Conservation (phyloP, 345 rosid genomes). For the Brassica incana region DNA sequence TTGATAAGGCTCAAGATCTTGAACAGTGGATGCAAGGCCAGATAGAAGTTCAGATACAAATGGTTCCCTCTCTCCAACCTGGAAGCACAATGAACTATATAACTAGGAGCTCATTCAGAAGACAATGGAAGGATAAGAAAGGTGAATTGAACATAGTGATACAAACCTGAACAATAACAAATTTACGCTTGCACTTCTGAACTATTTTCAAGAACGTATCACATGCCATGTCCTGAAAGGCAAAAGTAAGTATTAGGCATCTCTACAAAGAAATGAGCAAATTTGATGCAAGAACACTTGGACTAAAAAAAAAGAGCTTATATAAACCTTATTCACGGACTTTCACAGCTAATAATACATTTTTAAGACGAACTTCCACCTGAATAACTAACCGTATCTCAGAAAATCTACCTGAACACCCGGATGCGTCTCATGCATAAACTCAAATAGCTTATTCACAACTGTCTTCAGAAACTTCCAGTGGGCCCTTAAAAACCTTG, state of each 20-base stretch:
- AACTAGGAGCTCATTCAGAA: slow-evolving; percentile 9
- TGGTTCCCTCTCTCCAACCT: slow-evolving; percentile 98
- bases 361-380: not conserved
- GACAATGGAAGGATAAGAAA: not conserved
- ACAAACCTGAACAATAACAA: slow-evolving; percentile 88
- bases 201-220: slow-evolving; percentile 99
- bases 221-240: slow-evolving; percentile 95
- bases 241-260: slow-evolving; percentile 9
- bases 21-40: slow-evolving; percentile 89
- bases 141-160: not conserved
- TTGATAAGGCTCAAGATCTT: slow-evolving; percentile 98
- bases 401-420: slow-evolving; percentile 84
- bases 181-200: slow-evolving; percentile 97
- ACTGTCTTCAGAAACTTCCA: slow-evolving; percentile 99
- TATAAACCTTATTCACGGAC: not conserved
- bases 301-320: not conserved
- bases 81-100: slow-evolving; percentile 30
- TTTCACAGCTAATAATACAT: not conserved
- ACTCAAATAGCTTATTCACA: slow-evolving; percentile 96
- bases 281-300: not conserved
- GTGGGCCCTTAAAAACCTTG: slow-evolving; percentile 97
- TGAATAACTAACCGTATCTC: not conserved
- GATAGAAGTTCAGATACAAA: slow-evolving; percentile 97
- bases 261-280: not conserved
- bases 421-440: slow-evolving; percentile 99